Conservation (phyloP, 2,329 filamentous ascomycete genomes). For the Didymosphaeria variabile region DNA sequence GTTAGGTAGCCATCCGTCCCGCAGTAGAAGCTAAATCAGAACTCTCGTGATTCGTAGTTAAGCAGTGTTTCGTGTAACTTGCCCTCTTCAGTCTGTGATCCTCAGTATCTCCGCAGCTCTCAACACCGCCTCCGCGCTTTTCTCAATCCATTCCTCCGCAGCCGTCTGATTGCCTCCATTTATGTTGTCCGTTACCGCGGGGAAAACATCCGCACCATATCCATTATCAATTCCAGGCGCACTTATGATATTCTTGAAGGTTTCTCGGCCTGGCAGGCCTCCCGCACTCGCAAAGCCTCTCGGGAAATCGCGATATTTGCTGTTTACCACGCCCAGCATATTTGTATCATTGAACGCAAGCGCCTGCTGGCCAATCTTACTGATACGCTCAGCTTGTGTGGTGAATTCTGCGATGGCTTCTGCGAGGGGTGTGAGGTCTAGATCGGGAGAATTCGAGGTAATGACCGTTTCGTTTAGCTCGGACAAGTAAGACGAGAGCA, state of each 20-base stretch:
- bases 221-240: conserved; percentile 37
- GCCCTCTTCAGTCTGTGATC: not conserved
- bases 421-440: conserved; percentile 22
- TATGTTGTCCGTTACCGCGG: conserved; percentile 29
- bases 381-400: conserved; percentile 20
- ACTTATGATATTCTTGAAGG: conserved; percentile 30
- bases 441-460: conserved; percentile 18
- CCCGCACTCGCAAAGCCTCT: conserved; percentile 27
- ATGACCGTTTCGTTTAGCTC: conserved; percentile 31
- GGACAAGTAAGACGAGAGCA: conserved; percentile 25
- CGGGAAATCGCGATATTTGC: conserved; percentile 29
- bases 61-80: not conserved
- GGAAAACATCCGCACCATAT: conserved; percentile 32
- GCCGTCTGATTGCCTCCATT: conserved; percentile 22
- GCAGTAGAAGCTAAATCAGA: not conserved
- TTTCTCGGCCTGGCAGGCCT: conserved; percentile 29
- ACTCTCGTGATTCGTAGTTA: no score
- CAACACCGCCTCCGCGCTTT: conserved; percentile 26
- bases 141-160: conserved; percentile 29
- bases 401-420: conserved; percentile 27
- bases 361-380: conserved; percentile 19
- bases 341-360: conserved; percentile 23
- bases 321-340: conserved; percentile 27
- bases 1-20: not conserved
- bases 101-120: conserved; percentile 31